Conservation (phyloP, 148 eudicot species). For the Nepenthes mirabilis region DNA sequence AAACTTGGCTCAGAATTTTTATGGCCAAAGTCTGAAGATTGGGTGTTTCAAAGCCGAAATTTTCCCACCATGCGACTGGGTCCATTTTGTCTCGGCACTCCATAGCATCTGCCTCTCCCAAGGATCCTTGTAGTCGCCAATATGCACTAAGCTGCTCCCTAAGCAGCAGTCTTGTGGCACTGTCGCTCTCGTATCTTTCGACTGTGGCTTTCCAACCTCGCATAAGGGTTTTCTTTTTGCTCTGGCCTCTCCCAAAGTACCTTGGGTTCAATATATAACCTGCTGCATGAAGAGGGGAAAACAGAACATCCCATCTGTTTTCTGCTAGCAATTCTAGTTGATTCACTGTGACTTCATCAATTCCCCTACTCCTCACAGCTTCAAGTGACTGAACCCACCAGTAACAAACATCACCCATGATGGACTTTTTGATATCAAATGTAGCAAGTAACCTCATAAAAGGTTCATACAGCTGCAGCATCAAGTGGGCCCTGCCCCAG, state of each 20-base stretch:
- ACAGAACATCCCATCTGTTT: constrained; percentile 29
- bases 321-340: constrained; percentile 33
- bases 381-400: constrained; percentile 42
- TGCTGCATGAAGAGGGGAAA: constrained; percentile 38
- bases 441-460: constrained; percentile 23
- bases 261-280: constrained; percentile 33
- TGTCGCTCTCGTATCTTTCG: constrained; percentile 27
- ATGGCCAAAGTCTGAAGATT: constrained; percentile 33
- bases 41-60: constrained; percentile 37
- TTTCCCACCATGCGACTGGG: constrained; percentile 47
- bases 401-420: constrained; percentile 30
- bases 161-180: constrained; percentile 17
- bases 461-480: constrained; percentile 32
- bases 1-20: constrained; percentile 31
- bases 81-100: constrained; percentile 48
- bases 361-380: constrained; percentile 23
- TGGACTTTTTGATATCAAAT: constrained; percentile 25
- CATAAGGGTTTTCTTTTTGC: constrained; percentile 31
- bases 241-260: constrained; percentile 37
- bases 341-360: constrained; percentile 25
- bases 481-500: constrained; percentile 29
- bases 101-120: constrained; percentile 43
- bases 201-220: constrained; percentile 35
- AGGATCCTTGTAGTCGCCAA: constrained; percentile 27
- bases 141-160: constrained; percentile 35